phyloP scores from a whole-genome alignment of 768 basidiomycete genomes.

The Crucibulum laeve region DNA sequence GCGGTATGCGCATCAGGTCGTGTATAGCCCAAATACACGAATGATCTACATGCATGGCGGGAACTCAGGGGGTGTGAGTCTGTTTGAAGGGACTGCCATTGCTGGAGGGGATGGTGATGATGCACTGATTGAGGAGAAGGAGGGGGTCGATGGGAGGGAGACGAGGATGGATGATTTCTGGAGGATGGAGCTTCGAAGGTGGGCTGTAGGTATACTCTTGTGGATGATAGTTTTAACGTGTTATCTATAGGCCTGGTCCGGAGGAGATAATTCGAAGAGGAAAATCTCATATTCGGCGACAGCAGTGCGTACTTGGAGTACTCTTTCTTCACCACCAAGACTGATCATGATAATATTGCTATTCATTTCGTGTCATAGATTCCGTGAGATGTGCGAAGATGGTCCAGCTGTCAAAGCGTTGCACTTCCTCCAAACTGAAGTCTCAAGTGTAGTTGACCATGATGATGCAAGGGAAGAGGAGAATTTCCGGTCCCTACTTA shows the following conservation, averaged over 20 bases:
- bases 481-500: slow-evolving; percentile 60
- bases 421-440: slow-evolving; percentile 64
- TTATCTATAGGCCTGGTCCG: slow-evolving; percentile 43
- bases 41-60: slow-evolving; percentile 73
- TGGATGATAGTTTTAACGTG: slow-evolving; percentile 1
- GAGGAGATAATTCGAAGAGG: slow-evolving; percentile 64
- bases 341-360: slow-evolving; percentile 1
- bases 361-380: slow-evolving; percentile 34
- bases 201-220: slow-evolving; percentile 8
- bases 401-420: slow-evolving; percentile 59
- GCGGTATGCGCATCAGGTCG: slow-evolving; percentile 77
- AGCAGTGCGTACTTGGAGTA: slow-evolving; percentile 50
- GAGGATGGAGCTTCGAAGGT: slow-evolving; percentile 70
- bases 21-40: slow-evolving; percentile 57
- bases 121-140: slow-evolving; percentile 11
- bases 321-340: no score
- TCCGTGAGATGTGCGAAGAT: slow-evolving; percentile 78
- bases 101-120: slow-evolving; percentile 5
- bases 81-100: slow-evolving; percentile 6
- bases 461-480: slow-evolving; percentile 55
- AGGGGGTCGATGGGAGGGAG: slow-evolving; percentile 25
- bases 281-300: slow-evolving; percentile 60
- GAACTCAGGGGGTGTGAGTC: slow-evolving; percentile 46
- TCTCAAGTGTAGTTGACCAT: slow-evolving; percentile 71
- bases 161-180: slow-evolving; percentile 73